phyloP scores from a whole-genome alignment of 1,139 yeast species.

The Saccharomyces pastorianus region DNA sequence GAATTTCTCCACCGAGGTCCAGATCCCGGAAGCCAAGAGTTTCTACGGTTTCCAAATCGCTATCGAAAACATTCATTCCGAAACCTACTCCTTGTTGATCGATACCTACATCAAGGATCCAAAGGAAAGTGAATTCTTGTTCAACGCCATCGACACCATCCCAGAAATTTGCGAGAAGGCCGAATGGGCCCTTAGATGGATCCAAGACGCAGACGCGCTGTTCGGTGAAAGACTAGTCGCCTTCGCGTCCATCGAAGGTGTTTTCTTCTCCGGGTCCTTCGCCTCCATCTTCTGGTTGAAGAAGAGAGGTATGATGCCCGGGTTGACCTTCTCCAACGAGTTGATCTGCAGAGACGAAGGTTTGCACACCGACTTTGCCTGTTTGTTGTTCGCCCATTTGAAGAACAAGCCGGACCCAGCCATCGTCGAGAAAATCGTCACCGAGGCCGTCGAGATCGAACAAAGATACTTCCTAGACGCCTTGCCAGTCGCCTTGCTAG shows the following conservation, averaged over 20 bases:
- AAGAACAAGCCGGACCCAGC: slow-evolving; percentile 75
- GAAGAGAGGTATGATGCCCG: slow-evolving; percentile 98
- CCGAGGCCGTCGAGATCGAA: slow-evolving; percentile 92
- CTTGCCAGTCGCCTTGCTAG: slow-evolving; percentile 82
- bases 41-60: slow-evolving; percentile 98
- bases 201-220: slow-evolving; percentile 74
- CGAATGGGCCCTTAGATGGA: slow-evolving; percentile 98
- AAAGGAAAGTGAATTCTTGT: slow-evolving; percentile 64
- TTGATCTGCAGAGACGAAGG: slow-evolving; percentile 98
- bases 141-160: slow-evolving; percentile 92
- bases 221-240: slow-evolving; percentile 96
- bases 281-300: slow-evolving; percentile 98
- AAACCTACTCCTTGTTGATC: slow-evolving; percentile 91
- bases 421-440: slow-evolving; percentile 76
- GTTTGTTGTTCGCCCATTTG: slow-evolving; percentile 87
- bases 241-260: slow-evolving; percentile 98
- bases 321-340: slow-evolving; percentile 94
- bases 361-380: slow-evolving; percentile 96
- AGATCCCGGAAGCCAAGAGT: slow-evolving; percentile 94
- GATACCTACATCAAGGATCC: slow-evolving; percentile 96
- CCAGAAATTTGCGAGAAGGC: slow-evolving; percentile 96
- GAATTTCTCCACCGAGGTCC: slow-evolving; percentile 94
- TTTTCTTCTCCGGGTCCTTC: slow-evolving; percentile 95
- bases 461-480: slow-evolving; percentile 94
- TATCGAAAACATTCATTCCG: slow-evolving; percentile 99